Evolutionary conservation across 2,329 filamentous ascomycete genomes (phyloP), one percentile per base, ranked within the genome.

Genomic region (Pseudocercospora vitis): DNA sequence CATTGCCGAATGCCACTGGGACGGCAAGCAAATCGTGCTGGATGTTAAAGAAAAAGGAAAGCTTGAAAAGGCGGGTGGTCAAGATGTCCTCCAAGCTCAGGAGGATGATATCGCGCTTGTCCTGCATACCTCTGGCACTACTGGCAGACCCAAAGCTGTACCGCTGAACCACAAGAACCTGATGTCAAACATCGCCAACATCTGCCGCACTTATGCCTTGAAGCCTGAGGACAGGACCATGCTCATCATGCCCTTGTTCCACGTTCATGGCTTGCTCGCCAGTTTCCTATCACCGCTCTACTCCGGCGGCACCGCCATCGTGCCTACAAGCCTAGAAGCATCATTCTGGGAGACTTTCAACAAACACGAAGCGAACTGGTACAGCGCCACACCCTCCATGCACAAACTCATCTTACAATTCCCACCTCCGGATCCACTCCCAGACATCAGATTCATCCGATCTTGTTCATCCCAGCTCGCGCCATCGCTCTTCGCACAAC

Each of bases 181-280:
- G 53, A 86, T 87, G 8, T 79, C 83, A 55, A 91, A 88, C 16
- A 92, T 92, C 88, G 79, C 80, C 64, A 94, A 94, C 73, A 90
- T 94, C 68, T 78, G 87, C 66, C 76, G 79, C 52, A 94, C 89
- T 7, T 95, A 94, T 70, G 72, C 85, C 53, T 79, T 95, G 55
- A 85, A 82, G 0, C 70, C 82, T 5, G 68, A 79, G 45, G 89
- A 95, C 71, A 83, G 89, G 42, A 92, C 89, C 19, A 85, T 89
- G 80, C 80, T 95, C 12, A 89, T 95, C 56, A 95, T 94, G 89
- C 89, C 89, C 16, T 79, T 94, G 1, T 95, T 95, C 78, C 89
- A 95, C 72, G 89, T 95, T 42, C 89, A 92, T 68, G 89, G 89
- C 12, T 79, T 95, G 2, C 78, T 95, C 8, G 90, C 89, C 56